Conservation (phyloP, 2,329 filamentous ascomycete species). For the Pseudogymnoascus sp. region DNA sequence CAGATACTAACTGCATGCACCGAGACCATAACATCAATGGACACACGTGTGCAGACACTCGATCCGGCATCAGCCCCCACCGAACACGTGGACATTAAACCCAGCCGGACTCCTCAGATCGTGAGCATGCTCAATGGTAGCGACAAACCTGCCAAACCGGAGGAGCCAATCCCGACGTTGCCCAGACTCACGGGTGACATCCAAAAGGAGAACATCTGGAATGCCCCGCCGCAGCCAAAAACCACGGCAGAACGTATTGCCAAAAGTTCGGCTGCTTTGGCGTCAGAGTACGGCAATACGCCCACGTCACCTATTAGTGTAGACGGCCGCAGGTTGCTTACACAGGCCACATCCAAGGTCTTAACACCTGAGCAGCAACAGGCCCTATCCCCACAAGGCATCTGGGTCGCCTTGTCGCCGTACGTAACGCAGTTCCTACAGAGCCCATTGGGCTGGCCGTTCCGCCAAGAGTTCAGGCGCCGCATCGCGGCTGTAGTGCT, state of each 20-base stretch:
- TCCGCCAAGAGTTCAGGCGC: conserved; percentile 60
- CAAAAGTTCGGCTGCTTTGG: conserved; percentile 21
- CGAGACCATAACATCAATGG: conserved; percentile 58
- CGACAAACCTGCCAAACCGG: conserved; percentile 20
- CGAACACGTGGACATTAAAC: conserved; percentile 39
- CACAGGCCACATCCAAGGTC: conserved; percentile 26
- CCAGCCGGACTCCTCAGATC: conserved; percentile 27
- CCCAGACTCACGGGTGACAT: conserved; percentile 21
- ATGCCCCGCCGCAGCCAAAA: conserved; percentile 13
- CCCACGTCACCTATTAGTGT: conserved; percentile 21
- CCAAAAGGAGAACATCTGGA: conserved; percentile 23
- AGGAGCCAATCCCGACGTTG: conserved; percentile 15
- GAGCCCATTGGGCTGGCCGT: conserved; percentile 53
- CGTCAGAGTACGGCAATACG: conserved; percentile 16
- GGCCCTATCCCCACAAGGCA: conserved; percentile 40
- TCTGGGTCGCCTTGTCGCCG: conserved; percentile 32
- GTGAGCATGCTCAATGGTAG: conserved; percentile 11
- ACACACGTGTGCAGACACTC: conserved; percentile 46
- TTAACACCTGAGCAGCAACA: conserved; percentile 43
- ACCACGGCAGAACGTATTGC: conserved; percentile 15
- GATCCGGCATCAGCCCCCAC: conserved; percentile 23
- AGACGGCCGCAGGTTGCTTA: conserved; percentile 35
- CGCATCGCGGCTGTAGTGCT: conserved; percentile 60
- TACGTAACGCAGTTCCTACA: conserved; percentile 30
- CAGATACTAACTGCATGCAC: conserved; percentile 67